Evolutionary conservation across 2,329 filamentous ascomycete genomes (phyloP), one percentile per base, ranked within the genome.

Genomic region (Apiospora marii): DNA sequence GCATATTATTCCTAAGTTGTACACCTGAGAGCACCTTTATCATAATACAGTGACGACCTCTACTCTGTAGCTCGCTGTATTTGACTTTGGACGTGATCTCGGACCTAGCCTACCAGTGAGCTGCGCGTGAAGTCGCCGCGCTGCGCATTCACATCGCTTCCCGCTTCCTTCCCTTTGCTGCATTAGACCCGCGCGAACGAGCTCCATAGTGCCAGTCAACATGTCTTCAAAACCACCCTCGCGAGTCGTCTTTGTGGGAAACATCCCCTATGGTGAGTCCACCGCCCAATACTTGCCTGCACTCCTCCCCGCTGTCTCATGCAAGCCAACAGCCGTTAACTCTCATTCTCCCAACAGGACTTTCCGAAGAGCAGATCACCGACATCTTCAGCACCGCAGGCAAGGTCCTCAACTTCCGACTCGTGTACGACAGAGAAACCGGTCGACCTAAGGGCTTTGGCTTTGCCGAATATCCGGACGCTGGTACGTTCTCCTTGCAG

Each of bases 391-490:
- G 92, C 81, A 93, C 93, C 75, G 95, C 94, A 70, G 96, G 96
- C 73, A 94, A 95, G 76, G 96, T 98, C 1, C 88, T 97, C 73
- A 96, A 93, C 81, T 98, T 98, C 82, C 91, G 96, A 70, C 89
- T 98, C 68, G 96, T 98, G 75, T 97, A 98, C 83, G 97, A 98
- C 85, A 93, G 95, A 70, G 96, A 98, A 80, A 98, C 95, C 3
- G 95, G 96, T 58, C 92, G 94, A 72, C 95, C 96, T 0, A 98
- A 98, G 83, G 96, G 96, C 24, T 99, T 98, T 81, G 96, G 96
- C 48, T 99, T 98, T 79, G 94, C 95, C 79, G 96, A 98, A 82
- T 99, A 97, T 80, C 93, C 94, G 71, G 96, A 98, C 80, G 92
- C 94, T 73, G 96, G 97, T 89, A 88, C 48, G 82, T 73, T 49